A percentile compares a stretch with the other conserved stretches of the same genome.
These are phyloP conservation scores for Colletotrichum euphorbiae DNA, from an alignment of 2,329 filamentous ascomycete species.

Conservation along the genomic window DNA sequence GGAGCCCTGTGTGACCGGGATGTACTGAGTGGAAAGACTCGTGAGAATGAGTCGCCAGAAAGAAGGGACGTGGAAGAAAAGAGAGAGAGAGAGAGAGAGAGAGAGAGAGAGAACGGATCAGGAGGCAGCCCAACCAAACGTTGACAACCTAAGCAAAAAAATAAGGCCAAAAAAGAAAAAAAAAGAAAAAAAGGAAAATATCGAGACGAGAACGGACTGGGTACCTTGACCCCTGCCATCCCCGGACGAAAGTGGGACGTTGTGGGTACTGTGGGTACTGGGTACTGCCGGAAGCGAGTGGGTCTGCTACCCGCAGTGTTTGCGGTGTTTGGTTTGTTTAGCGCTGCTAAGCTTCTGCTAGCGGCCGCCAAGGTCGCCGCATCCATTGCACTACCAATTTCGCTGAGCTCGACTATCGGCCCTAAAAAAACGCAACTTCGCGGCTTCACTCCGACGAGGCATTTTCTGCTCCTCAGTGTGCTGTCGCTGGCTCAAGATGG, in stretches of 20 bases:
- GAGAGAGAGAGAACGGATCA: neutral
- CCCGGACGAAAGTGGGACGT: conserved; percentile 14
- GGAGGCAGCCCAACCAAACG: conserved; percentile 15
- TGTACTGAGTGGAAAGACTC: neutral
- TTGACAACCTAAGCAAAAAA: too few species aligned
- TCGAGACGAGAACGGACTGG: neutral
- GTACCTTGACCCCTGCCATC: conserved; percentile 29
- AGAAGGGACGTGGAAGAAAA: neutral
- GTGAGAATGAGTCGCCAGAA: neutral
- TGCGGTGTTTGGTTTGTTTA: conserved; percentile 38
- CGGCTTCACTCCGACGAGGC: neutral
- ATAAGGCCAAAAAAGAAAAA: too few species aligned
- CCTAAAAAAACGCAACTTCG: conserved; percentile 35
- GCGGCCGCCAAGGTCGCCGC: conserved; percentile 33
- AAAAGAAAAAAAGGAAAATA: too few species aligned
- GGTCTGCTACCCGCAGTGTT: conserved; percentile 11
- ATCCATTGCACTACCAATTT: conserved; percentile 34
- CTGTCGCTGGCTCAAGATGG: conserved; percentile 2
- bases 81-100: neutral
- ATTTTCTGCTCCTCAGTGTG: neutral
- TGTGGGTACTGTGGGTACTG: neutral
- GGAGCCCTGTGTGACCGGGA: conserved; percentile 2
- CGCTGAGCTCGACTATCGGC: conserved; percentile 11
- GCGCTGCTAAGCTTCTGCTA: conserved; percentile 40
- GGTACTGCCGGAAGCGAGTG: neutral